Evolutionary conservation across 768 basidiomycete genomes (phyloP), one percentile per base, ranked within the genome.

Genomic region (Tubosaeta brunneosetosa): DNA sequence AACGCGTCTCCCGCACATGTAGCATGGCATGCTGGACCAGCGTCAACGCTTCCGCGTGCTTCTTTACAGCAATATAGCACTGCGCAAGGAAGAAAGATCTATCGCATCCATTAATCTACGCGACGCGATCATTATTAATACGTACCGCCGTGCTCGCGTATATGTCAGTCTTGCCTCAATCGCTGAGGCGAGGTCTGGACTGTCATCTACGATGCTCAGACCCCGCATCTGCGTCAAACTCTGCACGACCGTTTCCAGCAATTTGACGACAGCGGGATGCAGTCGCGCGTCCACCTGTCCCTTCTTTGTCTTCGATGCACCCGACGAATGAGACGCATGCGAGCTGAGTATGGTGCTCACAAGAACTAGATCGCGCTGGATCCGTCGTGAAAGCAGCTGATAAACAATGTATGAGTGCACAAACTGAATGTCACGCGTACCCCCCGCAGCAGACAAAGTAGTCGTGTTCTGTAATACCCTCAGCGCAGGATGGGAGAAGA

Each of bases 181-280:
- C 14, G 83, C 86, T 5, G 85, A 75, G 0, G 85, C 81, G 5
- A 97, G 77, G 57, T 93, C 90, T 0, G 91, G 85, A 60, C 84
- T 90, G 66, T 93, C 91, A 61, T 95, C 91, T 13, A 95, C 89
- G 36, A 93, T 80, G 48, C 83, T 88, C 51, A 97, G 74, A 6
- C 80, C 81, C 26, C 88, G 77, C 83, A 95, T 88, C 67, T 92
- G 90, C 49, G 82, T 81, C 42, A 97, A 72, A 62, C 86, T 87
- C 71, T 95, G 92, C 17, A 95, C 69, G 29, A 91, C 78, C 3
- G 88, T 86, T 68, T 97, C 94, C 40, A 91, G 81, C 10, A 91
- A 73, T 69, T 95, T 95, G 66, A 97, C 86, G 8, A 95, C 76
- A 0, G 89, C 92, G 6, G 92, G 91, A 63, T 82, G 90, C n/a